These are phyloP conservation scores for Colletotrichum liriopes DNA, from an alignment of 2,329 filamentous ascomycete species.

Conservation along the genomic window DNA sequence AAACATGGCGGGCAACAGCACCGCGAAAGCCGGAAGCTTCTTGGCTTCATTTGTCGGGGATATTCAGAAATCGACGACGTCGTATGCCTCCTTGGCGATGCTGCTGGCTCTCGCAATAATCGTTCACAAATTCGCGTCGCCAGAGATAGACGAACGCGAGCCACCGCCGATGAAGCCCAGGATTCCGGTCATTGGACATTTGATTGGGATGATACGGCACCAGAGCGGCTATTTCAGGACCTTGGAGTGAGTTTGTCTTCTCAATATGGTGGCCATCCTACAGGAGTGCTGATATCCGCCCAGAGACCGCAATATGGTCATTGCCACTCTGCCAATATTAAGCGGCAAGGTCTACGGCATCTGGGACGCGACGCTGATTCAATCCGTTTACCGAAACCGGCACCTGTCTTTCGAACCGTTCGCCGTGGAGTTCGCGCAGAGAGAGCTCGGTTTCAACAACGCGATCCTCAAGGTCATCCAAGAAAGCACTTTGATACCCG, in stretches of 20 bases:
- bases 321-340: constrained; percentile 63
- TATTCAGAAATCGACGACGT: constrained; percentile 10
- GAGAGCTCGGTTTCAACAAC: constrained; percentile 55
- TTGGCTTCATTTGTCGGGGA: constrained; percentile 11
- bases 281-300: constrained; percentile 47
- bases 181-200: constrained; percentile 64
- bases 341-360: constrained; percentile 62
- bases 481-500: constrained; percentile 6
- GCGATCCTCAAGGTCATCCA: constrained; percentile 47
- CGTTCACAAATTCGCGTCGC: constrained; percentile 7
- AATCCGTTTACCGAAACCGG: constrained; percentile 57
- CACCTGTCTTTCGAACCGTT: constrained; percentile 61
- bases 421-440: constrained; percentile 54
- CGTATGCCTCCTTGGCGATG: neutral
- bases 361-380: constrained; percentile 56
- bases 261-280: constrained; percentile 47
- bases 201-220: constrained; percentile 58
- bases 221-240: constrained; percentile 55
- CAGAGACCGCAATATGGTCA: constrained; percentile 49
- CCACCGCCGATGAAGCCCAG: constrained; percentile 58
- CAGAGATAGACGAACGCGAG: constrained; percentile 54
- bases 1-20: constrained; percentile 13
- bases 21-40: constrained; percentile 14
- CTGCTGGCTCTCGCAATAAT: constrained; percentile 11
- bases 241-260: constrained; percentile 53